phyloP scores from a whole-genome alignment of 2,329 filamentous ascomycete genomes.

The Colletotrichum lindemuthianum region DNA sequence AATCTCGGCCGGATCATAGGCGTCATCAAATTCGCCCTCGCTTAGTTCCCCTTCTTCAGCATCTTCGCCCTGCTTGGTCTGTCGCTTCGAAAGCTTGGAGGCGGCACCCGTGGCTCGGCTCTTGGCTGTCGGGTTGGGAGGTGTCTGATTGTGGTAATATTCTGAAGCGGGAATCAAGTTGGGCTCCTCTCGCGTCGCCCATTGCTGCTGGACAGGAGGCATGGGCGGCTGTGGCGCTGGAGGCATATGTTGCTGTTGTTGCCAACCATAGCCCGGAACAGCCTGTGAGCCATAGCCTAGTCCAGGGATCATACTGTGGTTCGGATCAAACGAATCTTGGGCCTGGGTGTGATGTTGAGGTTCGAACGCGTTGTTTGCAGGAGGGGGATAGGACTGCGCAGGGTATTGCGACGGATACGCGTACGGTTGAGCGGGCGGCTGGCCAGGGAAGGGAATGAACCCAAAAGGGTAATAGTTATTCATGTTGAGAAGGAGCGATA shows the following conservation, averaged over 20 bases:
- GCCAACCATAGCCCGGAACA: constrained; percentile 19
- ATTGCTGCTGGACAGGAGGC: constrained; percentile 14
- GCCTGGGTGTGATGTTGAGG: constrained; percentile 4
- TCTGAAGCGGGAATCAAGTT: constrained; percentile 36
- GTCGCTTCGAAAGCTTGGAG: not conserved
- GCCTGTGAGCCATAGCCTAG: constrained; percentile 35
- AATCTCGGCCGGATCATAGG: constrained; percentile 57
- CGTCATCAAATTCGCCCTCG: constrained; percentile 71
- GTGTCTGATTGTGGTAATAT: constrained; percentile 25
- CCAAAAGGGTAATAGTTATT: constrained; percentile 54
- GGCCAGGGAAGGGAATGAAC: constrained; percentile 46
- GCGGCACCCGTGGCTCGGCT: constrained; percentile 7
- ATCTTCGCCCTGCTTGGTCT: constrained; percentile 29
- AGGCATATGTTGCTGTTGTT: constrained; percentile 10
- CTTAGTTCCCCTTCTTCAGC: constrained; percentile 79
- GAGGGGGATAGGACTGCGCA: constrained; percentile 17
- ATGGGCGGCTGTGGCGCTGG: not conserved
- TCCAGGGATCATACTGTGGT: constrained; percentile 40
- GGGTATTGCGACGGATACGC: constrained; percentile 26
- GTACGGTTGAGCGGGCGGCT: constrained; percentile 34
- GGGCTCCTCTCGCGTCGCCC: constrained; percentile 28
- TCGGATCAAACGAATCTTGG: constrained; percentile 31
- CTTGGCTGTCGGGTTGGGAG: constrained; percentile 38
- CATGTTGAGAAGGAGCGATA: constrained; percentile 22
- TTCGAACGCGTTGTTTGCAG: constrained; percentile 10